phyloP scores from a whole-genome alignment of 148 eudicot genomes.

The Euryodendron excelsum region DNA sequence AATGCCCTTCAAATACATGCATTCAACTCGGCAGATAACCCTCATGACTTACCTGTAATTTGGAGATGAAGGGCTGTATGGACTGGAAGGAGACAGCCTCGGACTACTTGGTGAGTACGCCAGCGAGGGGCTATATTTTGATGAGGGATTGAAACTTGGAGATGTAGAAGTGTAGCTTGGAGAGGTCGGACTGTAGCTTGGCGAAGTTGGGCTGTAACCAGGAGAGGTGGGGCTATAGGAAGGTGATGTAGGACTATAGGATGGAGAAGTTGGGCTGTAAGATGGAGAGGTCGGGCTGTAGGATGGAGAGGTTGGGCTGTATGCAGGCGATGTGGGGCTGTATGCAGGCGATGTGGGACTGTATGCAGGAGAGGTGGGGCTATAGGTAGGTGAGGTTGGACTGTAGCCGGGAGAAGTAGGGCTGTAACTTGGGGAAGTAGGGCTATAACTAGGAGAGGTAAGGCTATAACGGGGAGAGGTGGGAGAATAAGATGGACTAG shows the following conservation, averaged over 20 bases:
- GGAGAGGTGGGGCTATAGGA: slow-evolving; percentile 64
- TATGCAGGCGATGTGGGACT: slow-evolving; percentile 61
- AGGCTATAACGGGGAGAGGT: slow-evolving; percentile 44
- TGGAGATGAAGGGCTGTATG: slow-evolving; percentile 61
- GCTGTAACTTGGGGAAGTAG: slow-evolving; percentile 49
- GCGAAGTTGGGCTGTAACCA: slow-evolving; percentile 54
- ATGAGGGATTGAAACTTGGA: slow-evolving; percentile 47
- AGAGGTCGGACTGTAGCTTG: slow-evolving; percentile 56
- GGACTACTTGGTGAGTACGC: slow-evolving; percentile 64
- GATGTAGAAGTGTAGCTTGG: slow-evolving; percentile 41
- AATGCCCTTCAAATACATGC: background rate
- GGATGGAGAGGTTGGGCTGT: slow-evolving; percentile 57
- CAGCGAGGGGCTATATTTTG: slow-evolving; percentile 58
- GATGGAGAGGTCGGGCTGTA: slow-evolving; percentile 62
- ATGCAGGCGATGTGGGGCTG: slow-evolving; percentile 56
- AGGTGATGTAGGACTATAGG: slow-evolving; percentile 59
- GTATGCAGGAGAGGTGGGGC: slow-evolving; percentile 52
- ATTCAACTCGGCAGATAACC: background rate
- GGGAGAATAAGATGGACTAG: slow-evolving; percentile 47
- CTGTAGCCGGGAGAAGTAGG: slow-evolving; percentile 53
- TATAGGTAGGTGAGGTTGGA: slow-evolving; percentile 49
- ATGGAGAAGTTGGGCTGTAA: slow-evolving; percentile 58
- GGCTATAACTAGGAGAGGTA: slow-evolving; percentile 51
- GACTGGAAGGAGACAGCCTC: slow-evolving; percentile 57
- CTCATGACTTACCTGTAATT: slow-evolving; percentile 43